phyloP scores from a whole-genome alignment of 306 rosid species.

The Abrus precatorius region DNA sequence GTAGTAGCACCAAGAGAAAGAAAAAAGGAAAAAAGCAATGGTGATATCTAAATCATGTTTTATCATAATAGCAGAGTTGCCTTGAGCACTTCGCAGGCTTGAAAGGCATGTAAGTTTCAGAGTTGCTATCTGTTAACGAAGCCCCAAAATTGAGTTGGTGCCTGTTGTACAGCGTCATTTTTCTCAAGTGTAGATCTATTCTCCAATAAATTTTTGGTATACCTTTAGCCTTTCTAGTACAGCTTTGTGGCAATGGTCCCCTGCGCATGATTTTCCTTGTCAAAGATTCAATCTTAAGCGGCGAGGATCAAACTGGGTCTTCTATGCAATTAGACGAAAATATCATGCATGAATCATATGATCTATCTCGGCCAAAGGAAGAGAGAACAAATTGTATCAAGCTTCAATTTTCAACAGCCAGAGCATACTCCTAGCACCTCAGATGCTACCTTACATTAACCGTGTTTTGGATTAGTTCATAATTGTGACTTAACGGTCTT shows the following conservation, averaged over 20 bases:
- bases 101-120: constrained; percentile 44
- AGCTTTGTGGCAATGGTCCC: constrained; percentile 22
- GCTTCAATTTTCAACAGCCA: constrained; percentile 6
- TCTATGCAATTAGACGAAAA: constrained; percentile 27
- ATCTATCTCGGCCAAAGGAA: not conserved
- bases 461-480: not conserved
- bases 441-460: not conserved
- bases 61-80: constrained; percentile 41
- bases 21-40: constrained; percentile 87
- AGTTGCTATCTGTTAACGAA: constrained; percentile 49
- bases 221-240: constrained; percentile 11
- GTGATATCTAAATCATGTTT: constrained; percentile 54
- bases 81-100: constrained; percentile 47
- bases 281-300: not conserved
- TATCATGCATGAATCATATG: not conserved
- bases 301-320: constrained; percentile 32
- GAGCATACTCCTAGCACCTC: constrained; percentile 6
- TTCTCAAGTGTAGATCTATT: constrained; percentile 33
- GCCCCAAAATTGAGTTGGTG: constrained; percentile 53
- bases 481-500: not conserved
- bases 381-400: constrained; percentile 1
- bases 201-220: constrained; percentile 34
- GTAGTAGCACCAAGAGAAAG: constrained; percentile 72
- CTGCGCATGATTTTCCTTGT: constrained; percentile 40
- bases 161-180: constrained; percentile 56